phyloP scores from a whole-genome alignment of 1,139 yeast genomes.

The Kodamaea sp. region DNA sequence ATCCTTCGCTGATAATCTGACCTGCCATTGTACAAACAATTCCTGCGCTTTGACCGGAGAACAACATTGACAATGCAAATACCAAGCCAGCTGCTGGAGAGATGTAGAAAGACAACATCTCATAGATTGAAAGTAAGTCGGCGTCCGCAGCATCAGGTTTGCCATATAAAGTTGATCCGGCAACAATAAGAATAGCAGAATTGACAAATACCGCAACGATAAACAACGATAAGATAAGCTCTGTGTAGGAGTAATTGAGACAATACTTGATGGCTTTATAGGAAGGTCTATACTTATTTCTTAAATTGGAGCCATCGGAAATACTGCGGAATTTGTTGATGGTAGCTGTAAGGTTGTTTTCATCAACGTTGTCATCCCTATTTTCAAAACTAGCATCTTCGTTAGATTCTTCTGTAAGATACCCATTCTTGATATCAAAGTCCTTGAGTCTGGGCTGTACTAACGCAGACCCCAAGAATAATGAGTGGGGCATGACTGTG shows the following conservation, averaged over 20 bases:
- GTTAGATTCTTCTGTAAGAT: slow-evolving; percentile 10
- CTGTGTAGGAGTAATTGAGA: slow-evolving; percentile 65
- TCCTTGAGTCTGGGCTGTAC: slow-evolving; percentile 75
- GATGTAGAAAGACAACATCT: slow-evolving; percentile 53
- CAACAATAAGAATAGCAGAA: slow-evolving; percentile 71
- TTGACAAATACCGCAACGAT: slow-evolving; percentile 80
- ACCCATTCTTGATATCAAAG: slow-evolving; percentile 54
- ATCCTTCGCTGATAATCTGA: slow-evolving; percentile 83
- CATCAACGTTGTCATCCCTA: slow-evolving; percentile 4
- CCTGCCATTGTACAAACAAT: slow-evolving; percentile 88
- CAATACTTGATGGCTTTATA: slow-evolving; percentile 64
- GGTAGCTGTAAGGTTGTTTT: slow-evolving; percentile 23
- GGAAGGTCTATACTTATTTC: slow-evolving; percentile 57
- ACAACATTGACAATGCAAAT: slow-evolving; percentile 72
- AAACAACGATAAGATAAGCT: slow-evolving; percentile 63
- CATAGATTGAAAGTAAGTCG: slow-evolving; percentile 70
- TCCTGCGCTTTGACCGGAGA: slow-evolving; percentile 83
- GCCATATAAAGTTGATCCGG: slow-evolving; percentile 72
- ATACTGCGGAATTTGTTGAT: slow-evolving; percentile 31
- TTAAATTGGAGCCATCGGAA: slow-evolving; percentile 36
- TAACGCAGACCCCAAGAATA: slow-evolving; percentile 72
- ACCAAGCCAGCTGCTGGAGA: slow-evolving; percentile 77
- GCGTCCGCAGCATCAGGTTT: slow-evolving; percentile 70
- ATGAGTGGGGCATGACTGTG: slow-evolving; percentile 82
- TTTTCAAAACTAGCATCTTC: too few species aligned